Conservation (phyloP, 2,329 filamentous ascomycete genomes). For the Nothophoma quercina region DNA sequence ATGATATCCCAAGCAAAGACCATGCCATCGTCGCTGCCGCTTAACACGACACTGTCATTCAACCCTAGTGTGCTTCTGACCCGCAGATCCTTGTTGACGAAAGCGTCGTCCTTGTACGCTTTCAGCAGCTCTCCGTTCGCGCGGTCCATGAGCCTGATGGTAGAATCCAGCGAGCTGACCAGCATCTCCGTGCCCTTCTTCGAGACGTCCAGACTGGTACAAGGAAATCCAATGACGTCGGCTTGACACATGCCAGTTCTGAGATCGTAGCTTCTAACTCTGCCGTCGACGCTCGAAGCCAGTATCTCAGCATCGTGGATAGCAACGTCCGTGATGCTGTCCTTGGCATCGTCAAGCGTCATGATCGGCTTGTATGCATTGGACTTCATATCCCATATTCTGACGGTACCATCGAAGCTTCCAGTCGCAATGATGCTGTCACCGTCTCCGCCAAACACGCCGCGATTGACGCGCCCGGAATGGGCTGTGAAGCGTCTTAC, state of each 20-base stretch:
- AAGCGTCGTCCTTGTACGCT: slow-evolving; percentile 67
- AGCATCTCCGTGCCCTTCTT: slow-evolving; percentile 77
- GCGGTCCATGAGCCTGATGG: slow-evolving; percentile 81
- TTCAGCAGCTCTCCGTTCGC: slow-evolving; percentile 75
- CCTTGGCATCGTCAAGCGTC: slow-evolving; percentile 74
- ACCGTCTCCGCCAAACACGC: slow-evolving; percentile 77
- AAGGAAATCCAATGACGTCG: slow-evolving; percentile 56
- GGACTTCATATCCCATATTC: slow-evolving; percentile 65
- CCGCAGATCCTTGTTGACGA: slow-evolving; percentile 74
- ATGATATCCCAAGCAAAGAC: slow-evolving; percentile 86
- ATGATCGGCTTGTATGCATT: slow-evolving; percentile 69
- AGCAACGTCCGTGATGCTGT: slow-evolving; percentile 64
- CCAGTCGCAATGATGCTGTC: slow-evolving; percentile 76
- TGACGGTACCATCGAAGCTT: slow-evolving; percentile 78
- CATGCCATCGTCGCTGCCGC: slow-evolving; percentile 79
- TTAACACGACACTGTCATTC: slow-evolving; percentile 78
- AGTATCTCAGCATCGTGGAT: slow-evolving; percentile 64
- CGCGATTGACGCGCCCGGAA: slow-evolving; percentile 76
- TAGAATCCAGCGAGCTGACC: slow-evolving; percentile 77
- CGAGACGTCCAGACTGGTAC: slow-evolving; percentile 78
- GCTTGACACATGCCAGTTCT: slow-evolving; percentile 70
- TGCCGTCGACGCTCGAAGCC: slow-evolving; percentile 83
- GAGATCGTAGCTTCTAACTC: slow-evolving; percentile 82
- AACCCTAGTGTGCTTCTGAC: slow-evolving; percentile 78
- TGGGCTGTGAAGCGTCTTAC: slow-evolving; percentile 78